Conservation (phyloP, 768 basidiomycete species). For the Pulveroboletus ravenelii region DNA sequence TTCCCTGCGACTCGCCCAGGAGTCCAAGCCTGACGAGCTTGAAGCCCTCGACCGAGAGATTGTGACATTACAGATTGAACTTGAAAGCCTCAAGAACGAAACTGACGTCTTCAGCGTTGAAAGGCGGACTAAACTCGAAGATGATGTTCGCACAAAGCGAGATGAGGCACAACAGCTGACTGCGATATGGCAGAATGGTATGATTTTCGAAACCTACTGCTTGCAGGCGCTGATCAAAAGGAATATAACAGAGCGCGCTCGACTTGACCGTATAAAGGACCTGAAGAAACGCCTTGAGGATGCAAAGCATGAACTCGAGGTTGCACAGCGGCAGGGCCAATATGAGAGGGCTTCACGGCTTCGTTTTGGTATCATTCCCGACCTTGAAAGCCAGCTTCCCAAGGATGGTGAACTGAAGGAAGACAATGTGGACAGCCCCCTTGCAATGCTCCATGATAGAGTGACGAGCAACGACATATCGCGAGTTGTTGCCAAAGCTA, state of each 20-base stretch:
- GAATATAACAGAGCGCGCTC: slow-evolving; percentile 49
- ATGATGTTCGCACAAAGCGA: slow-evolving; percentile 54
- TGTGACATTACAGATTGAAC: slow-evolving; percentile 83
- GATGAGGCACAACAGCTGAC: slow-evolving; percentile 58
- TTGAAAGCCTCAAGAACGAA: slow-evolving; percentile 87
- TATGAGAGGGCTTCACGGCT: slow-evolving; percentile 81
- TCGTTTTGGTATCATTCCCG: slow-evolving; percentile 81
- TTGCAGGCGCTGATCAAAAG: not conserved
- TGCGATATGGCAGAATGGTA: slow-evolving; percentile 70
- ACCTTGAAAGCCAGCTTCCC: slow-evolving; percentile 69
- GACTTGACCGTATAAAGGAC: slow-evolving; percentile 68
- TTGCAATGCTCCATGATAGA: slow-evolving; percentile 74
- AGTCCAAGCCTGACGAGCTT: slow-evolving; percentile 81
- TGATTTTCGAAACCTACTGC: not conserved
- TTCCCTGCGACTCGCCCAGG: slow-evolving; percentile 80
- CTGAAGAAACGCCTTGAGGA: slow-evolving; percentile 71
- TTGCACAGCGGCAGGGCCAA: slow-evolving; percentile 84
- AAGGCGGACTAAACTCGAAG: slow-evolving; percentile 62
- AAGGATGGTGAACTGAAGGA: slow-evolving; percentile 43
- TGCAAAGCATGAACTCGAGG: slow-evolving; percentile 81
- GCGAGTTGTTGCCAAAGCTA: slow-evolving; percentile 80
- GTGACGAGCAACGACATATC: slow-evolving; percentile 90
- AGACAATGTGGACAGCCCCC: slow-evolving; percentile 37
- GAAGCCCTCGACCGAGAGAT: slow-evolving; percentile 81
- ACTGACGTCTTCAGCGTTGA: slow-evolving; percentile 79